Conservation (phyloP, 305 asterid species). For the Plantago coronopus region DNA sequence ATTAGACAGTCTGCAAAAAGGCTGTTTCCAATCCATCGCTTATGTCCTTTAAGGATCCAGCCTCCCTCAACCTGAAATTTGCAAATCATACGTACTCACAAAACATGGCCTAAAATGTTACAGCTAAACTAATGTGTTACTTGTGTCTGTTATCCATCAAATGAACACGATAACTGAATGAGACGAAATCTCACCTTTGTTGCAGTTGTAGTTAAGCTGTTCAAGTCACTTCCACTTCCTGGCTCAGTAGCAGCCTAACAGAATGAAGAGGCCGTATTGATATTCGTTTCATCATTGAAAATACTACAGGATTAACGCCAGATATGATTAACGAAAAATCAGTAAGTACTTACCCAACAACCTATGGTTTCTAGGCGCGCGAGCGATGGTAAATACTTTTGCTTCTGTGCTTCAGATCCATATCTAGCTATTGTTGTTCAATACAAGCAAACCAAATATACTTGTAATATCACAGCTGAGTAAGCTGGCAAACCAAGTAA, state of each 20-base stretch:
- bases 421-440: constrained; percentile 53
- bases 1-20: constrained; percentile 68
- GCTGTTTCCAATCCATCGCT: constrained; percentile 96
- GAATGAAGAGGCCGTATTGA: constrained; percentile 6
- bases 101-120: background rate
- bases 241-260: constrained; percentile 85
- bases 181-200: constrained; percentile 46
- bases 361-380: constrained; percentile 59
- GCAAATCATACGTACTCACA: background rate
- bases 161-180: constrained; percentile 11
- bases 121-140: background rate
- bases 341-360: constrained; percentile 64
- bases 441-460: background rate
- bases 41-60: constrained; percentile 90
- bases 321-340: background rate
- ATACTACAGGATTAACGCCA: background rate
- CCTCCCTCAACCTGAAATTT: constrained; percentile 78
- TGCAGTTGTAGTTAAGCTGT: constrained; percentile 70
- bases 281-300: too few relatives aligned
- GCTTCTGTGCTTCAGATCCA: constrained; percentile 85
- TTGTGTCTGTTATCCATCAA: background rate
- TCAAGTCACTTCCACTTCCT: constrained; percentile 90
- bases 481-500: too few relatives aligned
- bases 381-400: constrained; percentile 77
- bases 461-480: too few relatives aligned